A percentile compares a stretch with the other conserved stretches of the same genome.
Evolutionary conservation across 139 green algal species (phyloP).

Genomic region (Zygnema circumcarinatum): DNA sequence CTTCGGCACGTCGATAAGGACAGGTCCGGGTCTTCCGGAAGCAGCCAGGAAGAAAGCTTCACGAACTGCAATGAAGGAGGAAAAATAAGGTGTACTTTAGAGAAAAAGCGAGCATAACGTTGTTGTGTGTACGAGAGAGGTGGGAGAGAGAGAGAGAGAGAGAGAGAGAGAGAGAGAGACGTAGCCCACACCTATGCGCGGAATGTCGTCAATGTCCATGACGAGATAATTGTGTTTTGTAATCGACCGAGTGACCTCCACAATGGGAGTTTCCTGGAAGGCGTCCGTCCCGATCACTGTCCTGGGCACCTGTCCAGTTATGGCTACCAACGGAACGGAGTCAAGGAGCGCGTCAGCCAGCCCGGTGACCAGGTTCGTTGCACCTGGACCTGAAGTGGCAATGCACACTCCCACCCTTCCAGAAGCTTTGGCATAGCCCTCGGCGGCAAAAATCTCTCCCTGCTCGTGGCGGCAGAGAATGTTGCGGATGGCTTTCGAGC

Average conservation of each 20-base stretch:
- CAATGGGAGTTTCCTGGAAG: slow-evolving; percentile 99
- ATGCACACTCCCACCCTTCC: slow-evolving; percentile 98
- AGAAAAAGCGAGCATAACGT: too few relatives aligned
- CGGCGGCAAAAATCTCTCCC: slow-evolving; percentile 98
- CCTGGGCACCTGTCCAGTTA: slow-evolving; percentile 90
- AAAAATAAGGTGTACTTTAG: background rate
- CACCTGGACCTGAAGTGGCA: slow-evolving; percentile 94
- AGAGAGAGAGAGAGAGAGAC: background rate
- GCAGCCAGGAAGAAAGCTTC: slow-evolving; percentile 96
- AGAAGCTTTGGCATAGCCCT: slow-evolving; percentile 96
- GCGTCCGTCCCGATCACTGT: slow-evolving; percentile 89
- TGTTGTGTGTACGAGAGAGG: too few relatives aligned
- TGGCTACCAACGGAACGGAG: slow-evolving; percentile 95
- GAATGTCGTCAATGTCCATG: slow-evolving; percentile 96
- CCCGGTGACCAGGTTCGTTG: slow-evolving; percentile 98
- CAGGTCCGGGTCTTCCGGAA: slow-evolving; percentile 89
- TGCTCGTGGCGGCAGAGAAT: slow-evolving; percentile 98
- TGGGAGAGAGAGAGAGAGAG: too few relatives aligned
- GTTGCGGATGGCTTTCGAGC: slow-evolving; percentile 86
- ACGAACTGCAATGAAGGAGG: slow-evolving; percentile 72
- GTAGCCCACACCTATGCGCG: slow-evolving; percentile 70
- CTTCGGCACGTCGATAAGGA: slow-evolving; percentile 98
- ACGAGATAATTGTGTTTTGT: slow-evolving; percentile 99
- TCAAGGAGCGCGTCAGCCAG: slow-evolving; percentile 98
- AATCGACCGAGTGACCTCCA: slow-evolving; percentile 96